These are phyloP conservation scores for Lentinula sp. DNA, from an alignment of 768 basidiomycete genomes.

Conservation along the genomic window DNA sequence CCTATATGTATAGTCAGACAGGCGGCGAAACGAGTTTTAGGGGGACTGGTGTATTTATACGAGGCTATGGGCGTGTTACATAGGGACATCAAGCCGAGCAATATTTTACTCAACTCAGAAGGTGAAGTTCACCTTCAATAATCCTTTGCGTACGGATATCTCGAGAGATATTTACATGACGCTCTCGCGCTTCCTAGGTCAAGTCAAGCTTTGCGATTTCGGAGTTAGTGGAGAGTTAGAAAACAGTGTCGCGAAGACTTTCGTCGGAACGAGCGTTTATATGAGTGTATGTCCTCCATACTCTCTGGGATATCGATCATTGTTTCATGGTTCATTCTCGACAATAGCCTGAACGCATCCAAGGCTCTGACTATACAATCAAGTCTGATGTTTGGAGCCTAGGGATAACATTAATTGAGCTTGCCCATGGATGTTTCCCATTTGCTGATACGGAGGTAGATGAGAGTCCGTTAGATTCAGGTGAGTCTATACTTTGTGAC, in stretches of 20 bases:
- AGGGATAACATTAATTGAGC: constrained; percentile 93
- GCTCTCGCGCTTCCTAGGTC: not conserved
- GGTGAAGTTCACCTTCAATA: constrained; percentile 43
- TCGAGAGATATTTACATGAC: not conserved
- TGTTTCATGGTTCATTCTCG: constrained; percentile 4
- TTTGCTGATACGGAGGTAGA: constrained; percentile 58
- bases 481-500: not conserved
- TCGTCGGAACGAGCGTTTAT: constrained; percentile 97
- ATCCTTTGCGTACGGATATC: not conserved
- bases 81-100: constrained; percentile 68
- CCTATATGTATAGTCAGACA: constrained; percentile 88
- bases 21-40: constrained; percentile 88
- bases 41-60: constrained; percentile 94
- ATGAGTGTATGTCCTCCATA: constrained; percentile 71
- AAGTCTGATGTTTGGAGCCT: constrained; percentile 99
- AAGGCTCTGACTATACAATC: constrained; percentile 96
- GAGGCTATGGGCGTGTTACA: constrained; percentile 97
- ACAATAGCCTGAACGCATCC: constrained; percentile 94
- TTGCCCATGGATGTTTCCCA: constrained; percentile 98
- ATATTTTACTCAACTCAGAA: constrained; percentile 89
- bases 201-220: constrained; percentile 98
- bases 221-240: constrained; percentile 98
- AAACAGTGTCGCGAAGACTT: constrained; percentile 98
- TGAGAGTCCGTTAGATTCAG: not conserved
- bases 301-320: constrained; percentile 21